Evolutionary conservation across 257 asterid species (phyloP), one percentile per base, ranked within the genome.

Genomic region (Marsdenia floribunda): DNA sequence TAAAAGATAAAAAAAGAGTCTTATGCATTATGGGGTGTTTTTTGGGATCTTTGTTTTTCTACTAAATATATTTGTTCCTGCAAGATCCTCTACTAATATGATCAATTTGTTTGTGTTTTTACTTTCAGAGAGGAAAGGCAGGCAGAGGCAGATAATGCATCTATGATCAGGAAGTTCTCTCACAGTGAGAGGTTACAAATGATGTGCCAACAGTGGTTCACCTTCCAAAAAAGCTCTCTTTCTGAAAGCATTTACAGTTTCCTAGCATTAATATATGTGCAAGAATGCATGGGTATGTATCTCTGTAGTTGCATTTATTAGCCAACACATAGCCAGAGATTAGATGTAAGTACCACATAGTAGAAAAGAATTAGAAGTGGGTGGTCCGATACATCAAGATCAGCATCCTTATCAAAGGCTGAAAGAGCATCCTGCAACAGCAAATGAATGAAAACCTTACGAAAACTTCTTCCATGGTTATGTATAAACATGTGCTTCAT

Each of bases 351-450:
- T 79, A 84, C 87, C 87, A 70, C 54, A 78, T 84, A 81, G 72
- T 84, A 81, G 76, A 76, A 50, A 52, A 84, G 65, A 44, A 70
- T 79, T 24, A 84, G 80, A 60, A 78, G 40, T 5, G 87, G 87
- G 76, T 84, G 83, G 77, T 73, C 75, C 74, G 70, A 57, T 52
- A 76, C 82, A 74, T 76, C 82, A 60, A 84, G 75, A 76, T 73
- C 77, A 19, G 77, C 83, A 10, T 67, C 67, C 71, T 74, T 64
- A 35, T 81, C 63, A 60, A 81, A 84, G 58, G 87, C 87, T 6
- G 83, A 81, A 74, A 84, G 53, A 52, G 74, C 81, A 71, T 67
- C 78, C 87, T 84, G 83, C 52, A 54, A 13, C 6, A 60, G 33
- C 44, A 29, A 60, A 22, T 19, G 42, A 49, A 46, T 37, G 38